Percentiles rank a stretch among this genome's conserved stretches.
phyloP scores from a whole-genome alignment of 2,329 filamentous ascomycete genomes.

The Aspergillus brasiliensis region DNA sequence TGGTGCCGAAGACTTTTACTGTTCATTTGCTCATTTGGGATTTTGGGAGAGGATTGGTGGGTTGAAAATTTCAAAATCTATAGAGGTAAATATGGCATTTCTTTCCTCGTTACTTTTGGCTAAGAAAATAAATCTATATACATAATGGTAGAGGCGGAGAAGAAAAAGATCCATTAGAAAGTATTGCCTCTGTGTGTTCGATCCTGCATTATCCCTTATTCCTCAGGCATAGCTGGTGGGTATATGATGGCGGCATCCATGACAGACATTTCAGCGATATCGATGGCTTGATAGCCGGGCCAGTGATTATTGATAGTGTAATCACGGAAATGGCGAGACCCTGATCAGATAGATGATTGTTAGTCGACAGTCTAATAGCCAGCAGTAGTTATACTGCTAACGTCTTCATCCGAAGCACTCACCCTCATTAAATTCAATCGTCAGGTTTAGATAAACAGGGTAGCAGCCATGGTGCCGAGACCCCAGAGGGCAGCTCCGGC shows the following conservation, averaged over 20 bases:
- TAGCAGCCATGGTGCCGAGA: slow-evolving; percentile 11
- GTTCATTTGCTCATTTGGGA: neutral
- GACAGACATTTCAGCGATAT: no score
- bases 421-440: neutral
- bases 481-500: slow-evolving; percentile 8
- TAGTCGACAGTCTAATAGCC: no score
- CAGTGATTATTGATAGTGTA: no score
- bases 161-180: neutral
- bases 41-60: neutral
- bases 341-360: no score
- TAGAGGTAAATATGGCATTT: neutral
- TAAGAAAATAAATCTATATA: neutral
- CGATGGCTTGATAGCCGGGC: no score
- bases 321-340: no score
- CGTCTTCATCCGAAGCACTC: neutral
- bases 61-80: no score
- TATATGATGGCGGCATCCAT: no score
- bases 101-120: neutral
- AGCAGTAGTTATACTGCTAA: no score
- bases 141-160: neutral
- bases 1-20: neutral
- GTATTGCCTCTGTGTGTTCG: neutral
- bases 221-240: no score
- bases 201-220: no score
- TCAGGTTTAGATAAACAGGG: slow-evolving; percentile 6